Evolutionary conservation across 768 basidiomycete genomes (phyloP).

Genomic region (Russula sp.): DNA sequence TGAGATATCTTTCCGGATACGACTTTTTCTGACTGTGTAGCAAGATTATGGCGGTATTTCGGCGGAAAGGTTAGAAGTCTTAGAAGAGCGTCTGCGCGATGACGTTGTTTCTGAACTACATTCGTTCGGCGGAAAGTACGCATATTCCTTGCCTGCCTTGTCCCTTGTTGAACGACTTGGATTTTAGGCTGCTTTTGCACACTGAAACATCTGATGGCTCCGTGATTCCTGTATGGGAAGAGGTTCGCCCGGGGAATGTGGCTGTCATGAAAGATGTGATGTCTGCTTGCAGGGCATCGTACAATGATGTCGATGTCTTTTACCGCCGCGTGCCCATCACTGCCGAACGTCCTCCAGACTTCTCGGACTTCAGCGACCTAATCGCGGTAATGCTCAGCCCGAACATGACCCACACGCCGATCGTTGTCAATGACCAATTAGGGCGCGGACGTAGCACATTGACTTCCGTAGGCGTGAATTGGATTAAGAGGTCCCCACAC

Average conservation of each 20-base stretch:
- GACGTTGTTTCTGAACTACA: conserved; percentile 82
- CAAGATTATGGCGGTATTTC: conserved; percentile 95
- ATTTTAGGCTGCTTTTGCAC: conserved; percentile 69
- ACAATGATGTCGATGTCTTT: conserved; percentile 52
- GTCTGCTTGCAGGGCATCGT: conserved; percentile 42
- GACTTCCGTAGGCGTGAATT: conserved; percentile 54
- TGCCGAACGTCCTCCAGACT: conserved; percentile 75
- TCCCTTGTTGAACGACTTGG: not conserved
- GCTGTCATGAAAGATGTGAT: conserved; percentile 86
- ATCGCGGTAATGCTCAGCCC: conserved; percentile 72
- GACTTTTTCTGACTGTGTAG: not conserved
- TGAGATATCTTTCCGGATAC: not conserved
- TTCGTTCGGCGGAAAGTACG: conserved; percentile 75
- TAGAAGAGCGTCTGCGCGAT: conserved; percentile 83
- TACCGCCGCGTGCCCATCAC: conserved; percentile 91
- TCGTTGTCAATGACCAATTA: conserved; percentile 94
- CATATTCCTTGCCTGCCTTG: not conserved
- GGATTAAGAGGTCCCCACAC: not conserved
- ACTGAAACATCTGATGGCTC: conserved; percentile 82
- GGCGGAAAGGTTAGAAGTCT: conserved; percentile 73
- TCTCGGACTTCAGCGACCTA: conserved; percentile 64
- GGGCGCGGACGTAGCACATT: conserved; percentile 88
- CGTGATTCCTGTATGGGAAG: conserved; percentile 93
- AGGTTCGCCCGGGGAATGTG: conserved; percentile 63
- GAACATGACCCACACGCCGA: conserved; percentile 60